Conservation (phyloP, 2,329 filamentous ascomycete species). For the Colletotrichum tamarilloi region DNA sequence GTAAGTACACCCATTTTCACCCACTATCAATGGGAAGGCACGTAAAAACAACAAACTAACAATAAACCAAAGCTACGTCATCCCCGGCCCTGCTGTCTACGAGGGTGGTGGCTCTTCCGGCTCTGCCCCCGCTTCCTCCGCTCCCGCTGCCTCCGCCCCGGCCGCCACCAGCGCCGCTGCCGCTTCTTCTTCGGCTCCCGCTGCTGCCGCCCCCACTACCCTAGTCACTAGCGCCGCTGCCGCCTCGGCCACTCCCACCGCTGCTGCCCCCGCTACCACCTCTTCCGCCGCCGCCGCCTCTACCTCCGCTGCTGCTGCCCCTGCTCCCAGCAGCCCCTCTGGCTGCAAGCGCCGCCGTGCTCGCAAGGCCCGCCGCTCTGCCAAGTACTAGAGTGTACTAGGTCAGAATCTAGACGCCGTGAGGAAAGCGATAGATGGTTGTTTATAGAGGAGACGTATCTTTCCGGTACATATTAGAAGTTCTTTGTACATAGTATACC, state of each 20-base stretch:
- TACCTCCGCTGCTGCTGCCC: conserved; percentile 8
- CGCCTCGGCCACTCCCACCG: background rate
- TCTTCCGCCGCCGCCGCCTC: background rate
- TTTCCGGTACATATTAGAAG: conserved; percentile 29
- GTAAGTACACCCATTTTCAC: background rate
- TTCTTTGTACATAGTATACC: conserved; percentile 30
- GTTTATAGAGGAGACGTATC: conserved; percentile 10
- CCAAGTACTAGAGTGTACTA: conserved; percentile 26
- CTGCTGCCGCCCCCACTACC: conserved; percentile 10
- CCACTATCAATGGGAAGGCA: too few relatives aligned
- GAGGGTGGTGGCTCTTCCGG: conserved; percentile 39
- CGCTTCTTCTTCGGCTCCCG: background rate
- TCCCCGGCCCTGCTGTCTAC: conserved; percentile 35
- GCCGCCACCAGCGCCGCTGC: background rate
- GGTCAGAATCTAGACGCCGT: background rate
- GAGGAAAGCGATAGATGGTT: background rate
- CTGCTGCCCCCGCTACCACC: background rate
- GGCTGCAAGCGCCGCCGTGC: conserved; percentile 34
- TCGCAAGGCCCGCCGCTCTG: conserved; percentile 35
- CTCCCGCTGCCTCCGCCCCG: background rate
- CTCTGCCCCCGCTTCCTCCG: conserved; percentile 2
- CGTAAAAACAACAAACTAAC: background rate
- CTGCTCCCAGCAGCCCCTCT: conserved; percentile 1
- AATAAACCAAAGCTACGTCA: conserved; percentile 20
- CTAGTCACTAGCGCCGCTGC: background rate